These are phyloP conservation scores for Fusarium sp. DNA, from an alignment of 2,329 filamentous ascomycete genomes.

Conservation along the genomic window DNA sequence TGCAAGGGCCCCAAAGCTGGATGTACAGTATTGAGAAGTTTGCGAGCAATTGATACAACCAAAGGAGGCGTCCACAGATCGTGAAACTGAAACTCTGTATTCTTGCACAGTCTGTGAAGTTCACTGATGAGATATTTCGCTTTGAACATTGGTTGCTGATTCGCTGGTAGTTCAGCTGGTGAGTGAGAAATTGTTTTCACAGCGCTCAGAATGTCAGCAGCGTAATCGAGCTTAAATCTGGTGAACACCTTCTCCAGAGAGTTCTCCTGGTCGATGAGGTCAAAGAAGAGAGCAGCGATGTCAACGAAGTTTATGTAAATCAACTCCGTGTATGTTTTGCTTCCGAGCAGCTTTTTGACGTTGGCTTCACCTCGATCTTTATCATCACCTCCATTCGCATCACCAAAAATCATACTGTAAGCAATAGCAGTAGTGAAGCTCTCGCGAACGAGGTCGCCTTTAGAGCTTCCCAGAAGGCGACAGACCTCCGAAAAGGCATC, in stretches of 20 bases:
- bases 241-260: constrained; percentile 76
- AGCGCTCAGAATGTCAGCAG: constrained; percentile 72
- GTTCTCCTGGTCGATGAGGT: constrained; percentile 82
- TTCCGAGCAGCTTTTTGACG: constrained; percentile 77
- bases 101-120: constrained; percentile 81
- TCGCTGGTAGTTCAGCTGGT: constrained; percentile 73
- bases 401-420: constrained; percentile 80
- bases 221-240: constrained; percentile 70
- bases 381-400: constrained; percentile 50
- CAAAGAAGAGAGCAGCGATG: constrained; percentile 81
- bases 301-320: constrained; percentile 80
- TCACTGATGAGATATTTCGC: constrained; percentile 81
- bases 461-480: constrained; percentile 65
- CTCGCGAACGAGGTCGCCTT: constrained; percentile 69
- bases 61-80: constrained; percentile 82
- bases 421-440: constrained; percentile 85
- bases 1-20: constrained; percentile 87
- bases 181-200: constrained; percentile 80
- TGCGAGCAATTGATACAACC: constrained; percentile 80
- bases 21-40: constrained; percentile 84
- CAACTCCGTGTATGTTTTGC: constrained; percentile 71
- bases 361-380: constrained; percentile 72
- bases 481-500: constrained; percentile 73
- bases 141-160: constrained; percentile 89
- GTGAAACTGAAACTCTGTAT: constrained; percentile 73